Conservation (phyloP, 1,284 basidiomycete species). For the Phellinidium pouzarii region DNA sequence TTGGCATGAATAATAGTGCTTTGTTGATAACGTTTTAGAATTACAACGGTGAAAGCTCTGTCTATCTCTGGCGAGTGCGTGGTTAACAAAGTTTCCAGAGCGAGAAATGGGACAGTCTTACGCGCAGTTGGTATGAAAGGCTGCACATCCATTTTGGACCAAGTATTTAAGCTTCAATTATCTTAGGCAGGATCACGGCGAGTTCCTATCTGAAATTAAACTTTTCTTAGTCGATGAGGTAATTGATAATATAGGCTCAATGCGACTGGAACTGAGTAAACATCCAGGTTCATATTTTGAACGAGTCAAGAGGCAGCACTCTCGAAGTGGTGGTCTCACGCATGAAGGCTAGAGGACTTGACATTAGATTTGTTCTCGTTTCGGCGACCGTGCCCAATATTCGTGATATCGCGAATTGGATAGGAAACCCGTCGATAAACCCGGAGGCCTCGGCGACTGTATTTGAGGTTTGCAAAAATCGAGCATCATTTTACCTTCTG, state of each 20-base stretch:
- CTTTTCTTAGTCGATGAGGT: conserved; percentile 92
- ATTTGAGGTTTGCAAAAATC: conserved; percentile 55
- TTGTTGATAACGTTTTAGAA: conserved; percentile 32
- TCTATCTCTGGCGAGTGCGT: too few relatives aligned
- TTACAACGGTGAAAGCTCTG: conserved; percentile 59
- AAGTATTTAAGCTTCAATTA: conserved; percentile 6
- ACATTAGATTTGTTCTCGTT: conserved; percentile 79
- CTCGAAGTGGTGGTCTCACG: conserved; percentile 90
- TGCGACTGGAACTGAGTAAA: conserved; percentile 3
- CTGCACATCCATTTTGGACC: not conserved
- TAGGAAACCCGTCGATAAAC: conserved; percentile 45
- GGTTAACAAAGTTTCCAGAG: conserved; percentile 42
- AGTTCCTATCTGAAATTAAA: conserved; percentile 61
- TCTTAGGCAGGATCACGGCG: conserved; percentile 55
- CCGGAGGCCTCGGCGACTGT: conserved; percentile 46
- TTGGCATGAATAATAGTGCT: not conserved
- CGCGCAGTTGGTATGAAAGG: conserved; percentile 61
- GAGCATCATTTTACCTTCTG: not conserved
- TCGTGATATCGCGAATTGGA: conserved; percentile 85
- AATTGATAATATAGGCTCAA: conserved; percentile 1
- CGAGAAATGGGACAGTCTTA: conserved; percentile 93
- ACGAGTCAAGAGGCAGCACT: conserved; percentile 84
- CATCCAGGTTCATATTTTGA: conserved; percentile 81
- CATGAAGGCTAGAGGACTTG: conserved; percentile 74
- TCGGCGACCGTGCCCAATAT: conserved; percentile 96